Conservation (phyloP, 805 yeast species). For the Starmerella tilneyi region DNA sequence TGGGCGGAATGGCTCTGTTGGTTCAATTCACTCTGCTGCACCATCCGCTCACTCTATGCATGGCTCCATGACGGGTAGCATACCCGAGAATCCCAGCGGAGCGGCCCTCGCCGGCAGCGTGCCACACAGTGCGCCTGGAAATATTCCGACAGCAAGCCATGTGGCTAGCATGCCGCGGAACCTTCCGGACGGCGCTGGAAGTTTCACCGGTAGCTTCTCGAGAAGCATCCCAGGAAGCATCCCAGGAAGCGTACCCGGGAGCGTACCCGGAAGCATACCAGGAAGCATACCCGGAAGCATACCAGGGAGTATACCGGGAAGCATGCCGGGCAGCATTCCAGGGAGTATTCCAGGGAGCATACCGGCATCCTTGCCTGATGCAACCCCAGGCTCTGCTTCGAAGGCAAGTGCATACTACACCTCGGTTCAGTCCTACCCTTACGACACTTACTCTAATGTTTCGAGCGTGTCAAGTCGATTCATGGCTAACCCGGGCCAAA, state of each 20-base stretch:
- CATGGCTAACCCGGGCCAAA: conserved; percentile 1
- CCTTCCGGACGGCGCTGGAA: background rate
- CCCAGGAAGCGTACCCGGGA: conserved; percentile 9
- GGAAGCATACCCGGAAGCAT: conserved; percentile 14
- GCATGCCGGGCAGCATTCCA: conserved; percentile 4
- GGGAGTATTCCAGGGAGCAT: conserved; percentile 12
- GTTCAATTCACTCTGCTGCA: conserved; percentile 10
- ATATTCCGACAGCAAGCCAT: no score
- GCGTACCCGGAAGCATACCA: conserved; percentile 12
- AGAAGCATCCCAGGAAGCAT: conserved; percentile 10
- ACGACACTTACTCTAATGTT: conserved; percentile 6
- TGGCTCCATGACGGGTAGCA: background rate
- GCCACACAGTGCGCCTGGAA: background rate
- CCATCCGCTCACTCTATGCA: conserved; percentile 4
- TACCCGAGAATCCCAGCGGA: background rate
- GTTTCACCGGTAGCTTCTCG: conserved; percentile 4
- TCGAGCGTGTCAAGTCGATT: conserved; percentile 10
- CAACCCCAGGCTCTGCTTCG: conserved; percentile 8
- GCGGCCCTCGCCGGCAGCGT: background rate
- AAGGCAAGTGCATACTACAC: conserved; percentile 5
- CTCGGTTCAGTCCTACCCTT: conserved; percentile 2
- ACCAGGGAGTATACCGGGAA: conserved; percentile 4
- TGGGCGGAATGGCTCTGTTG: conserved; percentile 5
- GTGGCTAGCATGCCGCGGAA: background rate
- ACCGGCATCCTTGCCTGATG: conserved; percentile 11